A percentile compares a stretch with the other conserved stretches of the same genome.
These are phyloP conservation scores for Arachis hypogaea DNA, from an alignment of 306 rosid genomes.

Conservation along the genomic window DNA sequence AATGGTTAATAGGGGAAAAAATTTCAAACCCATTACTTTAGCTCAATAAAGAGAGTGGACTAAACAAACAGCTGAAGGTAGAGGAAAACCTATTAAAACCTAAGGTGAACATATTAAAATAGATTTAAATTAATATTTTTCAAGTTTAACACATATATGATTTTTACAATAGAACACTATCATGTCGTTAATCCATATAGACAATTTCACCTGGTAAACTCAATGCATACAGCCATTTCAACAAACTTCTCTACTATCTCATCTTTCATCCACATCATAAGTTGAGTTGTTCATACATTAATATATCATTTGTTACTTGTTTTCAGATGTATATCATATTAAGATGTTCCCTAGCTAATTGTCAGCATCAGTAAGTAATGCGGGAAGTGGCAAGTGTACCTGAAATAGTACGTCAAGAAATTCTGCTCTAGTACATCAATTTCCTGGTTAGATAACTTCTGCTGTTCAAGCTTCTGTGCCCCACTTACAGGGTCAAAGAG, in stretches of 20 bases:
- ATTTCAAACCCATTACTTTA: neutral
- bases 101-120: no score
- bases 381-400: constrained; percentile 51
- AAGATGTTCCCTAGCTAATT: constrained; percentile 6
- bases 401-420: constrained; percentile 81
- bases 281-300: neutral
- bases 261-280: constrained; percentile 5
- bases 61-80: no score
- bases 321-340: constrained; percentile 3
- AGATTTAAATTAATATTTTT: no score
- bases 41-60: no score
- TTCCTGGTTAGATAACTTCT: constrained; percentile 63
- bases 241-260: constrained; percentile 1
- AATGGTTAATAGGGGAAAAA: constrained; percentile 8
- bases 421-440: constrained; percentile 84
- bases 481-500: constrained; percentile 88
- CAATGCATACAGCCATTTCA: neutral
- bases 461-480: constrained; percentile 78
- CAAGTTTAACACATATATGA: no score
- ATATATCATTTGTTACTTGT: neutral
- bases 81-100: no score
- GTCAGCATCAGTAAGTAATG: constrained; percentile 4
- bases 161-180: no score
- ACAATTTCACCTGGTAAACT: neutral
- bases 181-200: no score